phyloP scores from a whole-genome alignment of 257 asterid genomes.

The Plantago major region DNA sequence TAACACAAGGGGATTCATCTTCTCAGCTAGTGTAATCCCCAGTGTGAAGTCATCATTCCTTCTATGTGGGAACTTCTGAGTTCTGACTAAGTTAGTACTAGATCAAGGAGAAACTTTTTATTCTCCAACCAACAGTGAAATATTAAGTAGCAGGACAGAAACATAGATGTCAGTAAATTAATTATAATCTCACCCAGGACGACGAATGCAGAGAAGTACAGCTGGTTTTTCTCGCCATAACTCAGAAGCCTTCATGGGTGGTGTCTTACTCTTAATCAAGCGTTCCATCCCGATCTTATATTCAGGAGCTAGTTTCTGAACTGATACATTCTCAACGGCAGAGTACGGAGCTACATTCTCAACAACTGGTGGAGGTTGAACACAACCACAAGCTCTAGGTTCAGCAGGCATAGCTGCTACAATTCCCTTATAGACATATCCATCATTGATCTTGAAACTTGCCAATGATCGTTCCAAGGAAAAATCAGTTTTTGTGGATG shows the following conservation, averaged over 20 bases:
- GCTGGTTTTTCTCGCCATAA: conserved; percentile 74
- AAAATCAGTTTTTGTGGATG: conserved; percentile 30
- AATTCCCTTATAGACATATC: conserved; percentile 61
- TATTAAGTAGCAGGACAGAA: not conserved
- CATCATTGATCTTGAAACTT: conserved; percentile 61
- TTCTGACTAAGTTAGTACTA: no score
- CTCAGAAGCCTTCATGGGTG: conserved; percentile 72
- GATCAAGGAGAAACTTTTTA: not conserved
- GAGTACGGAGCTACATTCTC: conserved; percentile 71
- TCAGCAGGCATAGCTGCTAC: conserved; percentile 74
- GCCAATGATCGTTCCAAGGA: conserved; percentile 58
- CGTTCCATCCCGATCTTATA: conserved; percentile 67
- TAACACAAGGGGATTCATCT: no score
- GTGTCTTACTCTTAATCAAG: conserved; percentile 56
- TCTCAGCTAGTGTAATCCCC: no score
- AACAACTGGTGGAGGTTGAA: conserved; percentile 56
- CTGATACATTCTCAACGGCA: conserved; percentile 47
- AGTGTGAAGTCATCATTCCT: no score
- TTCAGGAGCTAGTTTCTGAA: conserved; percentile 69
- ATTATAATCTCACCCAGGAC: conserved; percentile 61
- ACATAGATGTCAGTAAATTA: not conserved
- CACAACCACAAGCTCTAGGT: conserved; percentile 70
- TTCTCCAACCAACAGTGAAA: not conserved
- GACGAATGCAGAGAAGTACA: conserved; percentile 72
- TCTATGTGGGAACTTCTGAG: conserved; percentile 5